Base-by-base conservation (phyloP, 2,329 filamentous ascomycete genomes). In the Pezicula rhizophila region DNA sequence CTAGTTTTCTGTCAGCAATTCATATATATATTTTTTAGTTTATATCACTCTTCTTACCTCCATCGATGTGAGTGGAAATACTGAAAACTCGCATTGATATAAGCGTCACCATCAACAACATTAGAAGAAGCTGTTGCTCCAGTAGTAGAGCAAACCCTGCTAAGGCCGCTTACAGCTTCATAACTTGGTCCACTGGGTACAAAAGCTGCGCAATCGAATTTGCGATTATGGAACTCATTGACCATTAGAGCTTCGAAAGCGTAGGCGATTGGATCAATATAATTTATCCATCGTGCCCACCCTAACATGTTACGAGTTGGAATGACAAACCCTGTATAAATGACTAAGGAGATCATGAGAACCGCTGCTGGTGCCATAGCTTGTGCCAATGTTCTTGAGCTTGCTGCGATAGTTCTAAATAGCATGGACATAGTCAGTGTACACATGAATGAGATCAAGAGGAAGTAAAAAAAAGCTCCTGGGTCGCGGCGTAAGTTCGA, bases 221-320 rank as follows among this genome's bases (percentile, higher is more conserved):
- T 40, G 4, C 38, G 38, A 20, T 18, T 18, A 40, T n/a, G 17
- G 17, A 40, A 95, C 65, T 96, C 90, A 67, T 95, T 95, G 55
- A 88, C 77, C 76, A 91, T 85, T 23, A 93, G 74, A 0, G 81
- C 72, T 65, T 95, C 88, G 60, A 95, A 95, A 0, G 82, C 80
- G 56, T 93, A 95, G 1, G 80, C 80, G 12, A 95, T 76, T 1
- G 59, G 59, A 42, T 62, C 50, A 11, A 62, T 45, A 23, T 87
- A 91, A 62, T 85, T 86, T 55, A 95, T 80, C 89, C 89, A 95
- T 49, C 82, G 76, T 59, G 85, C 87, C 87, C 89, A 95, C 1
- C 72, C 78, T 6, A 85, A 75, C 87, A 95, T 93, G 65, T 52
- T 80, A 14, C 57, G 52, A 0, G 63, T 65, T 2, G 69, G 70